Evolutionary conservation across 2,329 filamentous ascomycete species (phyloP), one percentile per base, ranked within the genome.

Genomic region (Ceratocystis albifundus): DNA sequence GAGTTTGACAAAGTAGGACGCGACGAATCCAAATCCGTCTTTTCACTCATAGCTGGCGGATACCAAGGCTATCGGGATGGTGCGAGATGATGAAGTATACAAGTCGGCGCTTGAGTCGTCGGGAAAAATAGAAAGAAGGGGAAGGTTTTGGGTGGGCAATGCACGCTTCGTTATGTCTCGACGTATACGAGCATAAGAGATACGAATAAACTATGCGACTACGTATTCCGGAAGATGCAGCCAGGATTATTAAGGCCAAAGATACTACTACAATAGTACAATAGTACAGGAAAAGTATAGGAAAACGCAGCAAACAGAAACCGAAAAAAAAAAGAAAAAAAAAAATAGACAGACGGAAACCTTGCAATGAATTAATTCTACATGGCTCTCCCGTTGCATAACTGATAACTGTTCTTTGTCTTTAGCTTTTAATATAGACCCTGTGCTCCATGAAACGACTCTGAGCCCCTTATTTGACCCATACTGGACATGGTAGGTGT

Each of bases 1-100:
- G 22, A 22, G 12, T 12, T 41, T 41, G 36, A 41, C 36, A 41
- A 41, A 15, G 36, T 41, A 15, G 36, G 36, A 12, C 20, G 5
- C 48, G 48, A 53, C 48, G 48, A 53, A 53, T 53, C 48, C 48
- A 53, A 8, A 30, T 59, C 6, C 4, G 28, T 32, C 55, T 30
- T 30, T 36, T 59, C 55, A 12, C 55, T 59, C 55, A 59, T 59
- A 30, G 55, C 55, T 59, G 55, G 55, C 30, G 15, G 55, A 53
- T 25, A 25, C 48, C 48, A 28, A 28, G 15, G 15, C 48, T 28
- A 25, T 25, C 12, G 32, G 25, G 17, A 17, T 36, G 55, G 22
- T 59, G 28, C 25, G 25, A 20, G 46, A 30, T 30, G 55, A 32
- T n/a, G 25, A 36, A 36, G 36, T 41, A 59, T 15, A 28, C 48